Base-by-base conservation (phyloP, 2,329 filamentous ascomycete species). In the Diaporthe helianthi region DNA sequence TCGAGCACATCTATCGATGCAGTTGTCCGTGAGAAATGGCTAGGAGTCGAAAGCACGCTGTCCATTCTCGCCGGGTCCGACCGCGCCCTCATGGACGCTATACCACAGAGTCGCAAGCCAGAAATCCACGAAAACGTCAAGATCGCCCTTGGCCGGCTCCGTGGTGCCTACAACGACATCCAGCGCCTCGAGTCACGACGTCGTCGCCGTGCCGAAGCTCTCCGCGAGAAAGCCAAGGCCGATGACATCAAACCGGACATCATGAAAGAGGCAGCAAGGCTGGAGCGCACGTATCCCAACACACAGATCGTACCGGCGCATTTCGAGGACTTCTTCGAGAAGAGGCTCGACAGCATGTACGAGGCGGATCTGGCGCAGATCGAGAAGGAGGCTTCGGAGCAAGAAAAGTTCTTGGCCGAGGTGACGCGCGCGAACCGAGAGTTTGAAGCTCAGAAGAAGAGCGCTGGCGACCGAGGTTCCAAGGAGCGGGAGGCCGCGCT, bases 241-340 rank as follows among this genome's bases (percentile, higher is more conserved):
- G 96, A 99, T 79, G 95, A 98, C 78, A 94, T 98, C 74, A 94
- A 94, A 75, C 87, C 89, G 0, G 93, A 94, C 61, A 91, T 99
- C 4, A 84, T 97, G 26, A 87, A 87, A 60, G 94, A 98, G 83
- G 91, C 94, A 2, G 90, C 92, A 44, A 89, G 94, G 10, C 84
- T 98, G 15, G 96, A 98, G 81, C 89, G 94, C 54, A 90, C 92
- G 69, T 95, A 93, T 72, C 93, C 94, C 0, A 92, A 92, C 80
- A 94, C 94, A 46, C 88, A 90, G 13, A 91, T 99, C 64, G 92
- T 93, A 63, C 90, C 95, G 0, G 92, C 92, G 3, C 94, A 98
- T 75, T 98, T 99, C 76, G 96, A 99, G 76, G 88, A 90, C 65
- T 91, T 98, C 55, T 98, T 98, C 73, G 93, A 97, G 75, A 86